Base-by-base conservation (phyloP, 2,329 filamentous ascomycete species). In the Davidsoniella neocaledoniae region DNA sequence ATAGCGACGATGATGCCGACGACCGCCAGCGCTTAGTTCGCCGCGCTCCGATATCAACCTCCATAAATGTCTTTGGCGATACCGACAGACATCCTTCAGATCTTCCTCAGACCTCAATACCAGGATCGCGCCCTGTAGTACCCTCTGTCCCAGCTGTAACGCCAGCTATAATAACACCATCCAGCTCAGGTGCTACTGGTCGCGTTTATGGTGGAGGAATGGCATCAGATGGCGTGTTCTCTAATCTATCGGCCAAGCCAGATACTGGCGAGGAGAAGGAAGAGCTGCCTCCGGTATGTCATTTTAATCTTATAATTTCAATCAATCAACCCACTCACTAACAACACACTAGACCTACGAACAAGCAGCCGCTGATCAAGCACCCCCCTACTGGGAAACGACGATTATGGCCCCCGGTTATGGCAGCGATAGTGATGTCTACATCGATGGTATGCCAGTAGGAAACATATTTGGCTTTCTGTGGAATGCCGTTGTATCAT, bases 301-400 rank as follows among this genome's bases (percentile, higher is more conserved):
- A 45, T 46, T 7, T 45, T 23, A 41, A 38, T 39, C 5, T 12
- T 23, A 7, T 40, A 9, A 12, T 21, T 37, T 33, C 29, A 33
- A 37, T 19, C 5, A 10, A 25, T 39, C 9, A 14, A 37, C 37
- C 3, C 5, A n/a, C 5, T 57, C 57, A 57, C 66, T 70, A 60
- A 71, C 62, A 43, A 38, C 8, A 12, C 23, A 17, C 14, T 58
- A 95, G 86, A 88, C 90, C 36, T 98, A 98, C 64, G 91, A 98
- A 72, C 90, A 96, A 77, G 91, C 91, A 14, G 91, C 91, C 2
- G 90, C 90, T 40, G 91, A 98, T 64, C 83, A 87, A 21, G 91
- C 91, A 44, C 91, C 91, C 1, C 91, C 91, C 0, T 98, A 98
- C 66, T 98, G 91, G 91, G 91, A 98, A 69, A 98, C 91, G 5